phyloP scores from a whole-genome alignment of 768 basidiomycete species.

The Fomitopsis serialis region DNA sequence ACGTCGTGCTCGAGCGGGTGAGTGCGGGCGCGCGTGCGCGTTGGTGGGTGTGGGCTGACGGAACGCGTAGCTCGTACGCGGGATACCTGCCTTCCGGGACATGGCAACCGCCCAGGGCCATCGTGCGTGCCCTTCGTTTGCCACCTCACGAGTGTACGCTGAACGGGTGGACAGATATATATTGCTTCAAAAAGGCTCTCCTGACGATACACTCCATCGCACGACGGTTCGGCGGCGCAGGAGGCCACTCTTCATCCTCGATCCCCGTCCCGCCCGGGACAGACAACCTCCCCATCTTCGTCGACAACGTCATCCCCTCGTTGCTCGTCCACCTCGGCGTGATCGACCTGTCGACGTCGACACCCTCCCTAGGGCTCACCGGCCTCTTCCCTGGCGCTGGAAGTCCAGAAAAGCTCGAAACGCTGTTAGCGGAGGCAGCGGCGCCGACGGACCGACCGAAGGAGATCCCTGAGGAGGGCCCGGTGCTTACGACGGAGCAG shows the following conservation, averaged over 20 bases:
- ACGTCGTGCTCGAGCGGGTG: constrained; percentile 21
- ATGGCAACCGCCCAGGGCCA: constrained; percentile 61
- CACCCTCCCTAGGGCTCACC: constrained; percentile 35
- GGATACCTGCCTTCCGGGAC: constrained; percentile 80
- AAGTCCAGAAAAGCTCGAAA: constrained; percentile 30
- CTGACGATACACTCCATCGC: constrained; percentile 70
- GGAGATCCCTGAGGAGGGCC: constrained; percentile 34
- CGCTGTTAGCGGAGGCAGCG: constrained; percentile 33
- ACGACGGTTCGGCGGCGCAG: constrained; percentile 56
- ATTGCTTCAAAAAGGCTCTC: constrained; percentile 87
- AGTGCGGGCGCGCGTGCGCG: background rate
- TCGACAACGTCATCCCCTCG: constrained; percentile 84
- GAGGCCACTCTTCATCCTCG: constrained; percentile 50
- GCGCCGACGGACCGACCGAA: background rate
- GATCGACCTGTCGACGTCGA: constrained; percentile 51
- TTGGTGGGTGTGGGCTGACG: background rate
- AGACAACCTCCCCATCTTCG: constrained; percentile 55
- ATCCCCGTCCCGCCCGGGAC: constrained; percentile 45
- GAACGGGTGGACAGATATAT: constrained; percentile 48
- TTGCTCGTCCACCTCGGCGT: constrained; percentile 73
- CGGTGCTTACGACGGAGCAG: constrained; percentile 51
- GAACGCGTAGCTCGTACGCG: constrained; percentile 55
- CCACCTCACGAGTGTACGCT: background rate
- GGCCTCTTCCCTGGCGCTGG: constrained; percentile 45
- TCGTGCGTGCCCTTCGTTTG: constrained; percentile 37